A percentile compares a stretch with the other conserved stretches of the same genome.
Conservation (phyloP, 2,329 filamentous ascomycete genomes). For the Macrophomina pseudophaseolina region DNA sequence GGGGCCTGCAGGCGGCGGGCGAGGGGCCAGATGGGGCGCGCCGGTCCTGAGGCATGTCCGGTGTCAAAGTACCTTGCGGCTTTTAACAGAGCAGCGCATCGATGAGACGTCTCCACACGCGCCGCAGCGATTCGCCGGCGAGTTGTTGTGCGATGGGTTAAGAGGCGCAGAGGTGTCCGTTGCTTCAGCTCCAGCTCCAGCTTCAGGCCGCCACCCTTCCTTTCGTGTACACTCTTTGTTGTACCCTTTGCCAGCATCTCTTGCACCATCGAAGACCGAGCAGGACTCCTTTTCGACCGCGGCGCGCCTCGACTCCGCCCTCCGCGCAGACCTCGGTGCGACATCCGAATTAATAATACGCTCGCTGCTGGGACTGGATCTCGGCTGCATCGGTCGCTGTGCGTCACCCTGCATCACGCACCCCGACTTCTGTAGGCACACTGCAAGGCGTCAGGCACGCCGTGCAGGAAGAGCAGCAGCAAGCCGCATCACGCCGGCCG, state of each 20-base stretch:
- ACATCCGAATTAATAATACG: background rate
- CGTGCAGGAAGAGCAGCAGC: background rate
- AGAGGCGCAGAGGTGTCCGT: background rate
- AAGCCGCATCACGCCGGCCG: background rate
- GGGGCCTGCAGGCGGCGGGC: background rate
- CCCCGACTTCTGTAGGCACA: background rate
- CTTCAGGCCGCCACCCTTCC: constrained; percentile 4
- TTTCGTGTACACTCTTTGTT: constrained; percentile 1
- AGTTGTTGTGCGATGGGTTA: constrained; percentile 2
- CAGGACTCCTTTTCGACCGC: constrained; percentile 14
- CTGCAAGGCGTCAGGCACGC: constrained; percentile 23
- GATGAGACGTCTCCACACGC: constrained; percentile 1
- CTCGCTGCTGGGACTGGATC: constrained; percentile 8
- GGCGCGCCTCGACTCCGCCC: background rate
- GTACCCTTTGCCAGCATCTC: background rate
- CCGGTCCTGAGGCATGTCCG: constrained; percentile 15
- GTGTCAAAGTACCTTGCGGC: constrained; percentile 16
- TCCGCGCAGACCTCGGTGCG: background rate
- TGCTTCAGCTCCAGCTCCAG: background rate
- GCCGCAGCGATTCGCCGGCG: background rate
- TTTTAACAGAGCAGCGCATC: background rate
- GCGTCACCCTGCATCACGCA: constrained; percentile 8
- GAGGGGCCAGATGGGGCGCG: constrained; percentile 1
- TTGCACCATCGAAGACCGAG: constrained; percentile 3
- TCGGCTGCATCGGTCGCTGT: background rate